A percentile compares a stretch with the other conserved stretches of the same genome.
These are phyloP conservation scores for Pseudotulostoma volvatum DNA, from an alignment of 495 filamentous ascomycete genomes.

Conservation along the genomic window DNA sequence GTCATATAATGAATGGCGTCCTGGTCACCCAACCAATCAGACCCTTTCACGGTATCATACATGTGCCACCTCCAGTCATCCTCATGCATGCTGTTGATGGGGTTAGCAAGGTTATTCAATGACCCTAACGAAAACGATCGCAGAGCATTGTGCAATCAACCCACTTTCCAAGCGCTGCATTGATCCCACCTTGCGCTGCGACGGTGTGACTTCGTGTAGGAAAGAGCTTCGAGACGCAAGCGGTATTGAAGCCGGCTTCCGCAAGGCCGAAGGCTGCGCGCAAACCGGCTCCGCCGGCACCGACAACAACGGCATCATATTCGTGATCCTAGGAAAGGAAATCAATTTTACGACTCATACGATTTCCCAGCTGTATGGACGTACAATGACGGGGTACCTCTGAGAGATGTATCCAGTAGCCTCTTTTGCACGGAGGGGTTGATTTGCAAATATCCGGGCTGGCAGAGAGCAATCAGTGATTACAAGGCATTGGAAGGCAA, in stretches of 20 bases:
- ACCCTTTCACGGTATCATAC: conserved; percentile 99
- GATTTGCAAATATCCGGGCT: conserved; percentile 69
- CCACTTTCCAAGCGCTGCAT: conserved; percentile 84
- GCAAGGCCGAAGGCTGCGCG: conserved; percentile 92
- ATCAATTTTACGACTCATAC: neutral
- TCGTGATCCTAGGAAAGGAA: conserved; percentile 45
- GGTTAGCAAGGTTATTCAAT: neutral
- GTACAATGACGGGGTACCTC: conserved; percentile 86
- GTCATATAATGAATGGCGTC: conserved; percentile 99
- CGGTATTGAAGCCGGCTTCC: conserved; percentile 95
- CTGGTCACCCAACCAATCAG: conserved; percentile 96
- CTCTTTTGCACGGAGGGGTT: conserved; percentile 80
- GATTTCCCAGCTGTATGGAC: conserved; percentile 15
- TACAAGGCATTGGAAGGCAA: conserved; percentile 18
- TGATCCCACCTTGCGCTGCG: conserved; percentile 69
- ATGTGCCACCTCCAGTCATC: conserved; percentile 99
- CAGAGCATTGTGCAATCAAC: conserved; percentile 12
- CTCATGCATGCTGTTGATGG: conserved; percentile 47
- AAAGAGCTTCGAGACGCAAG: conserved; percentile 96
- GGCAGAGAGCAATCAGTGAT: conserved; percentile 8
- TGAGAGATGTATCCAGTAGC: conserved; percentile 64
- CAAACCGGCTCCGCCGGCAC: conserved; percentile 84
- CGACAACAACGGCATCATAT: conserved; percentile 84
- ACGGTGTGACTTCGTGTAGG: conserved; percentile 92
- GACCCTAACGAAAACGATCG: neutral